Evolutionary conservation across 2,329 filamentous ascomycete species (phyloP), one percentile per base, ranked within the genome.

Genomic region (Dothideomycetidae sp.): DNA sequence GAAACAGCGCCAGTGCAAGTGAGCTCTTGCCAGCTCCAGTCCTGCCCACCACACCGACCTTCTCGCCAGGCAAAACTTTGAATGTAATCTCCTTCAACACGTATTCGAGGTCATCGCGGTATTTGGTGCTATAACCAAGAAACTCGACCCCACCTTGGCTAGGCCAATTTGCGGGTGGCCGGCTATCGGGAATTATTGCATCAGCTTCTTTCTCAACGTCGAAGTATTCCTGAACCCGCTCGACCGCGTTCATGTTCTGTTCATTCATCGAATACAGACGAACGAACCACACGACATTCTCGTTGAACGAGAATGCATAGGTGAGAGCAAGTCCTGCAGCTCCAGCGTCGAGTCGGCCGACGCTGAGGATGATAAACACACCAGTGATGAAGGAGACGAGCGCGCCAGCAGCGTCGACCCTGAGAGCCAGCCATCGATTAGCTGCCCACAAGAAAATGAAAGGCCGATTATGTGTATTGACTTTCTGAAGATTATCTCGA

Each of bases 171-270:
- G 68, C 59, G 0, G 79, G 68, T 5, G 90, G 90, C 17, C 83
- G 72, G 46, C 75, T 81, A 42, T 88, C 75, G 38, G 84, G 75
- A 29, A 93, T 71, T 29, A 93, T 66, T 1, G 81, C 68, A 1
- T 71, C 66, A 1, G 90, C 86, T 61, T 98, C 90, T 56, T 94
- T 88, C 50, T 96, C 88, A 1, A 98, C 81, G 31, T 96, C 84
- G 23, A 96, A 71, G 53, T 96, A 98, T 56, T 98, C 90, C 63
- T 93, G 92, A 53, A 98, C 79, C 52, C 90, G 82, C 61, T 98
- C 90, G 33, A 96, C 86, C 2, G 88, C 88, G 61, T 98, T 98
- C 90, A 98, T 96, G 61, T 94, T 96, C 60, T 98, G 90, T 61
- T 98, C 90, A 52, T 96, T 94, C 53, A 82, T 75, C 0, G 86